Percentiles rank a stretch among this genome's conserved stretches.
These are phyloP conservation scores for Moesziomyces sp. DNA, from an alignment of 1,284 basidiomycete species.

Conservation along the genomic window DNA sequence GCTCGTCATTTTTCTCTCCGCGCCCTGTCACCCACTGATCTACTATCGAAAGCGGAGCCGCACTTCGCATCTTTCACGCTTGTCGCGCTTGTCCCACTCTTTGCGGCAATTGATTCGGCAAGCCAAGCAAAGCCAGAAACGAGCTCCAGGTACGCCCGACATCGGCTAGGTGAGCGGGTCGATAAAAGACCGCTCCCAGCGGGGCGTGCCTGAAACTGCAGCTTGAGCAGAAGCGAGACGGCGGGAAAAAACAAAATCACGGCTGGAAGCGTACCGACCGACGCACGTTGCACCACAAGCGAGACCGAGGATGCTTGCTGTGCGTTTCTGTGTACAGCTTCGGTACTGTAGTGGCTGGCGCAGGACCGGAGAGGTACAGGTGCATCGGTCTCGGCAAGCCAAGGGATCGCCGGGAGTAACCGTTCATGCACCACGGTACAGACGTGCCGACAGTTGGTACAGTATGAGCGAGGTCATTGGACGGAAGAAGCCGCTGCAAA, in stretches of 20 bases:
- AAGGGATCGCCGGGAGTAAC: not conserved
- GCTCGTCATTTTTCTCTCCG: not conserved
- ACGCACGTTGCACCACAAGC: not conserved
- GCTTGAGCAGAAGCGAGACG: constrained; percentile 2
- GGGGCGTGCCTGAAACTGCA: constrained; percentile 11
- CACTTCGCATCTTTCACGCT: constrained; percentile 12
- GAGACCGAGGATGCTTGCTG: not conserved
- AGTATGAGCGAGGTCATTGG: not conserved
- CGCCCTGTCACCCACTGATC: not conserved
- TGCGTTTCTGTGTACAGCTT: not conserved
- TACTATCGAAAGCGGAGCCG: not conserved
- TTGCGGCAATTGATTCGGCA: too few relatives aligned
- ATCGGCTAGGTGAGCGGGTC: too few relatives aligned
- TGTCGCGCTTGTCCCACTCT: not conserved
- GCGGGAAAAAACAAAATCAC: not conserved
- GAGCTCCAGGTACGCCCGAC: not conserved
- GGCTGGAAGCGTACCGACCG: constrained; percentile 1
- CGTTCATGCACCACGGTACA: not conserved
- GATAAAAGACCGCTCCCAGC: not conserved
- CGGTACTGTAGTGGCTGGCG: not conserved
- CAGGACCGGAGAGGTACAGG: too few relatives aligned
- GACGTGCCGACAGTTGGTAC: not conserved
- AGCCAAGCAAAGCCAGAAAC: not conserved
- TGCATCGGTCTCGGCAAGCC: not conserved
- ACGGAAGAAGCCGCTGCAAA: too few relatives aligned